phyloP scores from a whole-genome alignment of 257 asterid genomes.

The Solanum verrucosum region DNA sequence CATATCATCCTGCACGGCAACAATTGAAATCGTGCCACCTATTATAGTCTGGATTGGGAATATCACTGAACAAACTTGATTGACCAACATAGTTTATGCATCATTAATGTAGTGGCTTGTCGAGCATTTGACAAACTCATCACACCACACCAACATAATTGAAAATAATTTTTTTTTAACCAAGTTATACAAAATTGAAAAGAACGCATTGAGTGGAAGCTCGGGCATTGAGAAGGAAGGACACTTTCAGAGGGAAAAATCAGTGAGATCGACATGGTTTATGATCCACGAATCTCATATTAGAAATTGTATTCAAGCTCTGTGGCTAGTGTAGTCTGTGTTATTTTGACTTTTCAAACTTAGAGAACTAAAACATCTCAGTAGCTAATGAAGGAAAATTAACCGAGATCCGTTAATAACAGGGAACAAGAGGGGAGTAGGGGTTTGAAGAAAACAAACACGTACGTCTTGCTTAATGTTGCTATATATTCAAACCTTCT shows the following conservation, averaged over 20 bases:
- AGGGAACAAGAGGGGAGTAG: neutral
- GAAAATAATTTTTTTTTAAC: too few relatives aligned
- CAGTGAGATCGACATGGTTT: neutral
- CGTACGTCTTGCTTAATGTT: neutral
- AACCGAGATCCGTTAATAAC: neutral
- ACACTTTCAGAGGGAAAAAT: neutral
- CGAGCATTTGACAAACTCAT: neutral
- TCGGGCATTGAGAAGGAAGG: neutral
- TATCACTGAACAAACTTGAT: neutral
- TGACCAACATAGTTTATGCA: neutral
- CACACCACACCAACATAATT: neutral
- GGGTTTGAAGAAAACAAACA: neutral
- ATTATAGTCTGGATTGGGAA: too few relatives aligned
- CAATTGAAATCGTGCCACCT: too few relatives aligned
- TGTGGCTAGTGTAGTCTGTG: neutral
- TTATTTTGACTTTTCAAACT: neutral
- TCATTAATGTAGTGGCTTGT: neutral
- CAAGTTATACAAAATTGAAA: neutral
- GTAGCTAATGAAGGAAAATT: neutral
- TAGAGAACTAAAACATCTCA: neutral
- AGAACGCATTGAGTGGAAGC: neutral
- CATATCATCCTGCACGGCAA: neutral
- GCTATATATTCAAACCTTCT: neutral
- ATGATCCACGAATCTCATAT: neutral
- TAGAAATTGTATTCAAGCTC: neutral